Conservation (phyloP, 1,284 basidiomycete species). For the Blastosporella zonata region DNA sequence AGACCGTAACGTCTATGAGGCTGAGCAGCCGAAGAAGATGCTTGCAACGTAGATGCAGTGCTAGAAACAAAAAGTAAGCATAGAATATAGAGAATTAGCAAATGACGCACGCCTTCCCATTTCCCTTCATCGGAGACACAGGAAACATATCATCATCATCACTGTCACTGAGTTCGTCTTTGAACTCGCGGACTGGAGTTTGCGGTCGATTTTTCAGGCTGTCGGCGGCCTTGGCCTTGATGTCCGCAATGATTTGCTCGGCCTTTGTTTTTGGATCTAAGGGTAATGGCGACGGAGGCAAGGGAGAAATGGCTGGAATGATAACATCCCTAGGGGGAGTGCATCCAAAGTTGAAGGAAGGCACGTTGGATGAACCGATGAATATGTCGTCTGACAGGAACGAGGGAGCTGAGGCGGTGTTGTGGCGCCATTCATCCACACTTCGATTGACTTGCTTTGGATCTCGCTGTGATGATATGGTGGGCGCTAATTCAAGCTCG, state of each 20-base stretch:
- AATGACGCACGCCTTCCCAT: conserved; percentile 15
- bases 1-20: conserved; percentile 10
- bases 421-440: conserved; percentile 42
- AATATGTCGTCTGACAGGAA: conserved; percentile 13
- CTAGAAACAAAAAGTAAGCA: neutral
- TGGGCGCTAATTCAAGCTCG: conserved; percentile 49
- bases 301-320: conserved; percentile 10
- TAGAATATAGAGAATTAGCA: neutral
- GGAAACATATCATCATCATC: conserved; percentile 41
- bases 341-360: conserved; percentile 3
- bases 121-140: conserved; percentile 17
- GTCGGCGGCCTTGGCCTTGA: conserved; percentile 53
- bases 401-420: conserved; percentile 20
- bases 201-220: conserved; percentile 42
- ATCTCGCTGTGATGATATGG: conserved; percentile 21
- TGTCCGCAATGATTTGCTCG: conserved; percentile 55
- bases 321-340: conserved; percentile 8
- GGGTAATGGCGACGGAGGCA: conserved; percentile 28
- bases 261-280: conserved; percentile 49
- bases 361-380: neutral
- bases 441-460: conserved; percentile 33
- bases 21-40: neutral
- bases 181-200: conserved; percentile 32
- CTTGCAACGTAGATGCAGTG: neutral
- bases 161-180: conserved; percentile 47